Conservation (phyloP, 2,329 filamentous ascomycete genomes). For the Aspergillus awamori region DNA sequence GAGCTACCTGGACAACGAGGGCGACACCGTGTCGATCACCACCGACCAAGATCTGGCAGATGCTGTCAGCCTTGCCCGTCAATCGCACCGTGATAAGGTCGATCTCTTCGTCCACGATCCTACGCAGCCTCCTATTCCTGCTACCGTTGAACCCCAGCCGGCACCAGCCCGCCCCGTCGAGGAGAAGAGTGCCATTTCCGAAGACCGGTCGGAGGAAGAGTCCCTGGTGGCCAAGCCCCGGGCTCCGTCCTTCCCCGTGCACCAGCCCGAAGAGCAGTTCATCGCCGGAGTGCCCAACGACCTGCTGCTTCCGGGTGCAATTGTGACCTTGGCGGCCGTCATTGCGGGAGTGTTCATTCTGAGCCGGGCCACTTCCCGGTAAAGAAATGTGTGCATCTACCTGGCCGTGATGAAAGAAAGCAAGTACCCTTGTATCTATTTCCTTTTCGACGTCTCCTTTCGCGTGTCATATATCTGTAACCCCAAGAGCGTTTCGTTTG, state of each 20-base stretch:
- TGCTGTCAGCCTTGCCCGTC: conserved; percentile 80
- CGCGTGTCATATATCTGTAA: conserved; percentile 17
- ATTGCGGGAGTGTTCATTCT: conserved; percentile 93
- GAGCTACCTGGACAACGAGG: conserved; percentile 95
- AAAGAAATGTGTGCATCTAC: neutral
- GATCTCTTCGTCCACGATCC: conserved; percentile 96
- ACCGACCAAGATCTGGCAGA: conserved; percentile 92
- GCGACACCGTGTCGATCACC: conserved; percentile 94
- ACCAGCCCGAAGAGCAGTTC: conserved; percentile 69
- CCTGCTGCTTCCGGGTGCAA: conserved; percentile 85
- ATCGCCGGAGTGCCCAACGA: conserved; percentile 94
- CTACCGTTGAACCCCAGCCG: conserved; percentile 63
- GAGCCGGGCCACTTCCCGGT: conserved; percentile 63
- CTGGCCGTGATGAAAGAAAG: neutral
- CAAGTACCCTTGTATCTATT: conserved; percentile 16
- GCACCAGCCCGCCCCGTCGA: conserved; percentile 53
- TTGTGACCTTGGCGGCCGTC: conserved; percentile 91
- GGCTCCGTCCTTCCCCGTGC: conserved; percentile 50
- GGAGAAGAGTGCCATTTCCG: conserved; percentile 43
- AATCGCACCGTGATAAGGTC: conserved; percentile 82
- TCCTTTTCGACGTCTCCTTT: conserved; percentile 5
- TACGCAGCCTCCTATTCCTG: conserved; percentile 77
- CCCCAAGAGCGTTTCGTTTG: conserved; percentile 14
- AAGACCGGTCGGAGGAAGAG: conserved; percentile 58
- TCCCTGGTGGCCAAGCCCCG: conserved; percentile 44